Conservation (phyloP, 495 filamentous ascomycete species). For the Xylaria telfairii region DNA sequence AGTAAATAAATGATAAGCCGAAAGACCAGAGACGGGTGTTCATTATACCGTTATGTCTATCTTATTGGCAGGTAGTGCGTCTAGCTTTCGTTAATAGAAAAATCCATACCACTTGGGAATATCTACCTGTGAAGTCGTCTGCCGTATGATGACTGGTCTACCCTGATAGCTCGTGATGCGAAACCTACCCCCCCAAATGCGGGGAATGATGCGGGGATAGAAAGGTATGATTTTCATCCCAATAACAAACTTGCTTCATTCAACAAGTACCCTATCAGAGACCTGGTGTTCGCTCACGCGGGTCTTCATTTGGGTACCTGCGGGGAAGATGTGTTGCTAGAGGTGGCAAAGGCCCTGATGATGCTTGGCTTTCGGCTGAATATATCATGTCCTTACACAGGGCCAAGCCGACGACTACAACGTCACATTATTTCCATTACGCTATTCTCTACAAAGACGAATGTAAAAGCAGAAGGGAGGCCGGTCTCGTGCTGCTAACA, state of each 20-base stretch:
- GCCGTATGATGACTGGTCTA: neutral
- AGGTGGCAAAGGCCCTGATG: neutral
- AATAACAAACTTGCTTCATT: conserved; percentile 2
- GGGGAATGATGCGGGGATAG: conserved; percentile 14
- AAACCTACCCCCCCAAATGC: neutral
- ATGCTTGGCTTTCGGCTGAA: conserved; percentile 17
- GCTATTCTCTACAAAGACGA: neutral
- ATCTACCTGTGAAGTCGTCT: neutral
- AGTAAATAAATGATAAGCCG: conserved; percentile 13
- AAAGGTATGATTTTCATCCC: neutral
- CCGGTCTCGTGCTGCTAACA: neutral
- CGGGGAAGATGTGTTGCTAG: neutral
- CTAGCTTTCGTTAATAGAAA: neutral
- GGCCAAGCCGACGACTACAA: neutral
- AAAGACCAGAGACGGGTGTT: conserved; percentile 8
- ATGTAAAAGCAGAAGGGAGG: neutral
- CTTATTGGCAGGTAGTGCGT: neutral
- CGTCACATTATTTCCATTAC: neutral
- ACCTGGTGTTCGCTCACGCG: neutral
- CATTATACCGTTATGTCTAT: neutral
- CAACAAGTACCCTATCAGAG: neutral
- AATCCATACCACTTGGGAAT: neutral
- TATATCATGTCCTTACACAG: neutral
- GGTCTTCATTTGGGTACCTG: neutral
- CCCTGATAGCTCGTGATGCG: neutral